Base-by-base conservation (phyloP, 2,329 filamentous ascomycete species). In the Colletotrichum sp. region DNA sequence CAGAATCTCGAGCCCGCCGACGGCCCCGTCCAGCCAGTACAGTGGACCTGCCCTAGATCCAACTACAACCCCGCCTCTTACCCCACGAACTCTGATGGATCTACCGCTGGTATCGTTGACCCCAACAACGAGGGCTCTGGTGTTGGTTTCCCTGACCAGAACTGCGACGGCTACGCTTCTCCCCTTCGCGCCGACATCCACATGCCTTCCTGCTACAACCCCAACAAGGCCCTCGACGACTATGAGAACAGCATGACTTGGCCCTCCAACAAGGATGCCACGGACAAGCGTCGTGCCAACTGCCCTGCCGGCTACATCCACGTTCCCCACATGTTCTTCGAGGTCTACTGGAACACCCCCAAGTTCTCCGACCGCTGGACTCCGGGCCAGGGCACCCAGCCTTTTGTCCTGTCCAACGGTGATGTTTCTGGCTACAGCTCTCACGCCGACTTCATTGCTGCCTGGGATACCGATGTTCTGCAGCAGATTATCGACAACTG, bases 151-250 rank as follows among this genome's bases (percentile, higher is more conserved):
- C 95, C 95, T 32, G 89, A 93, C 81, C 88, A 90, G 82, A 90
- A 93, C 80, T 96, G 95, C 82, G 91, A 94, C 80, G 89, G 90
- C 68, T 88, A 85, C 72, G 88, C 87, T 78, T 92, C 92, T 68
- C 92, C 92, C 75, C 88, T 92, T 60, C 91, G 93, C 52, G 89
- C 90, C 72, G 93, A 95, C 78, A 85, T 95, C 55, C 93, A 94
- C 87, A 94, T 95, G 85, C 93, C 93, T 8, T 93, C 92, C 8
- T 95, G 93, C 88, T 95, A 94, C 89, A 90, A 95, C 83, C 93
- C 93, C 34, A 82, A 89, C 57, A 87, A 89, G 63, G 92, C 90
- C 72, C 86, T 93, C 55, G 85, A 87, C 36, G 88, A 93, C 85
- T 92, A 91, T 86, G 87, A 89, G 81, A 89, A 88, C 79, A 95